Evolutionary conservation across 768 basidiomycete species (phyloP).

Genomic region (Trametes maxima): DNA sequence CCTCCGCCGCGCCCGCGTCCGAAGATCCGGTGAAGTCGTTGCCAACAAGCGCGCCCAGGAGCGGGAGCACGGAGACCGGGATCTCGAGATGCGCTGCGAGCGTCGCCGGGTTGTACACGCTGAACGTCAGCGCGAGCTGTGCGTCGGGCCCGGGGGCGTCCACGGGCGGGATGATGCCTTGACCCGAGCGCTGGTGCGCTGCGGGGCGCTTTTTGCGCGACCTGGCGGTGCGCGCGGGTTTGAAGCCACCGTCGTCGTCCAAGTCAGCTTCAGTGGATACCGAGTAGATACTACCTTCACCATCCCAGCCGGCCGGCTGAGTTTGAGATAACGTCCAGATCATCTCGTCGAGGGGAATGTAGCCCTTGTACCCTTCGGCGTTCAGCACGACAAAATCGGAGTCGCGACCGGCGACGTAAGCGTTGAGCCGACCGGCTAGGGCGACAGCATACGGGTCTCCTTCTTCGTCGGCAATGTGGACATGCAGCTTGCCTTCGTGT

Average conservation of each 20-base stretch:
- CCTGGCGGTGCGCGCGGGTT: slow-evolving; percentile 57
- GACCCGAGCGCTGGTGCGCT: slow-evolving; percentile 11
- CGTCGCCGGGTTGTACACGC: slow-evolving; percentile 59
- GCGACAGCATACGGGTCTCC: slow-evolving; percentile 86
- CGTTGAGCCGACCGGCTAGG: slow-evolving; percentile 70
- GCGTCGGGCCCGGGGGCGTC: slow-evolving; percentile 17
- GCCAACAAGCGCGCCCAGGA: slow-evolving; percentile 77
- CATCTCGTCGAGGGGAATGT: slow-evolving; percentile 77
- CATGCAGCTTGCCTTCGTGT: slow-evolving; percentile 37
- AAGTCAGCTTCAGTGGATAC: slow-evolving; percentile 34
- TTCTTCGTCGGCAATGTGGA: slow-evolving; percentile 81
- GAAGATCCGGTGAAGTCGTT: slow-evolving; percentile 69
- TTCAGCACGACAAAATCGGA: slow-evolving; percentile 84
- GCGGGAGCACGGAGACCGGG: slow-evolving; percentile 71
- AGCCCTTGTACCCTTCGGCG: slow-evolving; percentile 74
- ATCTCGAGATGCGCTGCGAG: slow-evolving; percentile 69
- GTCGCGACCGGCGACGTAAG: slow-evolving; percentile 77
- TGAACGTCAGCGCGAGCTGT: slow-evolving; percentile 53
- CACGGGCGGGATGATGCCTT: slow-evolving; percentile 59
- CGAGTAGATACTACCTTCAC: slow-evolving; percentile 18
- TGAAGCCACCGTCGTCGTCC: slow-evolving; percentile 59
- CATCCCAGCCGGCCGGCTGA: slow-evolving; percentile 20
- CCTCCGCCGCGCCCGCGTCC: slow-evolving; percentile 40
- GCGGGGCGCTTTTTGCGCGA: slow-evolving; percentile 43
- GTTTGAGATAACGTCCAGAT: slow-evolving; percentile 48